phyloP scores from a whole-genome alignment of 1,284 basidiomycete species.

The Agroathelia rolfsii region DNA sequence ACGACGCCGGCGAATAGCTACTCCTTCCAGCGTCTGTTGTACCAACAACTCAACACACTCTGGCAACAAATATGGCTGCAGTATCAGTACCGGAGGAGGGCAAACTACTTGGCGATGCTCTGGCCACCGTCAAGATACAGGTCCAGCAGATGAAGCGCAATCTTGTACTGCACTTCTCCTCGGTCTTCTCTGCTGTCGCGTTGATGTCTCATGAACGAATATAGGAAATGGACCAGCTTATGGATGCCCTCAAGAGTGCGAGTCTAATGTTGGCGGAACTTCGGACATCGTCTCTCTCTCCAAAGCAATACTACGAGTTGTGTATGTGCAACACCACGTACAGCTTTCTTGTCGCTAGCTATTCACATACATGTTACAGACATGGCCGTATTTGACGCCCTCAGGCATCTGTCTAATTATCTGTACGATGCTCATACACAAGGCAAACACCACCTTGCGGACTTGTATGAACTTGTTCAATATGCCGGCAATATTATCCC shows the following conservation, averaged over 20 bases:
- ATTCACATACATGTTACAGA: slow-evolving; percentile 36
- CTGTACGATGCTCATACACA: slow-evolving; percentile 88
- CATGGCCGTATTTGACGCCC: slow-evolving; percentile 93
- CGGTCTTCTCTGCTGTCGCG: slow-evolving; percentile 3
- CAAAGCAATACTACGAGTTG: slow-evolving; percentile 95
- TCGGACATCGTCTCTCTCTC: slow-evolving; percentile 82
- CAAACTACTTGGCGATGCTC: slow-evolving; percentile 73
- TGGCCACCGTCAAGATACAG: slow-evolving; percentile 85
- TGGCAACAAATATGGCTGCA: no score
- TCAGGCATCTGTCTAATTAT: slow-evolving; percentile 89
- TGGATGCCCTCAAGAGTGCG: slow-evolving; percentile 94
- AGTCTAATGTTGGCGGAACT: slow-evolving; percentile 93
- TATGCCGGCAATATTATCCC: slow-evolving; percentile 93
- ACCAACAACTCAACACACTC: no score
- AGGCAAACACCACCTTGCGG: slow-evolving; percentile 85
- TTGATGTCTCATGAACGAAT: slow-evolving; percentile 3
- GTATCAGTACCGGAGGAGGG: slow-evolving; percentile 53
- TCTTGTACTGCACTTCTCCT: slow-evolving; percentile 39
- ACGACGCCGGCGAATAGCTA: no score
- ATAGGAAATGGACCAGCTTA: slow-evolving; percentile 87
- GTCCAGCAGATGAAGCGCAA: slow-evolving; percentile 90
- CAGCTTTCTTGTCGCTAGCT: slow-evolving; percentile 5
- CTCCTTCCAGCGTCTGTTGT: no score
- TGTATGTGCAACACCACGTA: slow-evolving; percentile 37
- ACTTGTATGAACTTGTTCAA: slow-evolving; percentile 95